Conservation (phyloP, 345 rosid genomes). For the Rhodamnia argentea region DNA sequence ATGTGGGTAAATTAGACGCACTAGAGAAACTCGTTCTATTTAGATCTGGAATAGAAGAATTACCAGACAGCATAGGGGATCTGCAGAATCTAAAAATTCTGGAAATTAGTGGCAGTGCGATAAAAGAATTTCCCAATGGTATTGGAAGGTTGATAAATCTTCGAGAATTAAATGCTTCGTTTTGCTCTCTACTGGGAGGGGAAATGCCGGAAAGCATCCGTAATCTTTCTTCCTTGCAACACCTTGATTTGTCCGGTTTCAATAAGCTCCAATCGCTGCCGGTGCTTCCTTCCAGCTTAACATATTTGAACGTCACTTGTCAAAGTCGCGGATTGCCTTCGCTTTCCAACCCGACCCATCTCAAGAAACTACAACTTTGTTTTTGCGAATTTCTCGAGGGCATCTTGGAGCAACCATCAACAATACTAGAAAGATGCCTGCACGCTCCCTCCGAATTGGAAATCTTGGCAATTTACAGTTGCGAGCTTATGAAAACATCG, state of each 20-base stretch:
- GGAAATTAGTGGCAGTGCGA: rapidly evolving
- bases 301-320: rapidly evolving
- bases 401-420: background rate
- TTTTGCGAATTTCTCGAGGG: background rate
- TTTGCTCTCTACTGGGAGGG: rapidly evolving
- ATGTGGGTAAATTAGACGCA: too few species aligned
- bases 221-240: too few species aligned
- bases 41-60: too few species aligned
- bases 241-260: too few species aligned
- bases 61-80: too few species aligned
- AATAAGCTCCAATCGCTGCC: rapidly evolving
- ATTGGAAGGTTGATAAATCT: background rate
- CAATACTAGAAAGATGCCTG: too few species aligned
- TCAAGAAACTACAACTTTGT: too few species aligned
- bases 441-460: background rate
- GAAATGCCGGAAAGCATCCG: background rate
- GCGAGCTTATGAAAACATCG: background rate
- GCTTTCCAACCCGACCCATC: background rate
- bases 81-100: too few species aligned
- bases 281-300: background rate
- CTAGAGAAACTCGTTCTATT: too few species aligned
- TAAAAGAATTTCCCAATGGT: background rate
- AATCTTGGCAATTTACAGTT: rapidly evolving
- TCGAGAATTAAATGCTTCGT: background rate
- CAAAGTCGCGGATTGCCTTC: background rate